These are phyloP conservation scores for Aspergillus transmontanensis DNA, from an alignment of 2,329 filamentous ascomycete species.

Conservation along the genomic window DNA sequence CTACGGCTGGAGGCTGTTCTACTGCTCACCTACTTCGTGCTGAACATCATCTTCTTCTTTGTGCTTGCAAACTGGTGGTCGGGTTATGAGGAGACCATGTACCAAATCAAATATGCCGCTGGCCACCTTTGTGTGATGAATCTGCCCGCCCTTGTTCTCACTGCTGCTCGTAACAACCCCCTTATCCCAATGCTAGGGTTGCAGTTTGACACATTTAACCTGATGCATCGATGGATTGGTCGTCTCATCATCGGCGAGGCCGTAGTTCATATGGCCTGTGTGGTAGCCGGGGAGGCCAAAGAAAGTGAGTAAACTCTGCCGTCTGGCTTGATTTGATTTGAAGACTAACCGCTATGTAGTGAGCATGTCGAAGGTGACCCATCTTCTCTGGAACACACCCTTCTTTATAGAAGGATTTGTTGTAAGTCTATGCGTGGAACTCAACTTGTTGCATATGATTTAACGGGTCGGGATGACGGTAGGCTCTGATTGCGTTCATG, in stretches of 20 bases:
- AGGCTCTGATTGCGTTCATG: constrained; percentile 42
- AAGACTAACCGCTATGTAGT: constrained; percentile 3
- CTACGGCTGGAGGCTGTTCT: constrained; percentile 73
- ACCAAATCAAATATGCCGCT: constrained; percentile 71
- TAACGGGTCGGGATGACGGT: constrained; percentile 30
- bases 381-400: constrained; percentile 29
- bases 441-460: constrained; percentile 43
- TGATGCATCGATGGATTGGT: constrained; percentile 80
- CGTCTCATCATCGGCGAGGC: constrained; percentile 69
- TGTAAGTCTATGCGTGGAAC: constrained; percentile 52
- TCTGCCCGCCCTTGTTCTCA: constrained; percentile 81
- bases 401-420: constrained; percentile 35
- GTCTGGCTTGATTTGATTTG: not conserved
- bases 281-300: constrained; percentile 26
- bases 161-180: constrained; percentile 89
- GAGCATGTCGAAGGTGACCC: constrained; percentile 55
- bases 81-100: constrained; percentile 32
- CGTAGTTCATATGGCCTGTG: constrained; percentile 62
- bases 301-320: constrained; percentile 20
- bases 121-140: constrained; percentile 83
- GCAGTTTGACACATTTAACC: constrained; percentile 93
- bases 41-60: constrained; percentile 72
- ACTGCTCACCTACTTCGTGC: constrained; percentile 63
- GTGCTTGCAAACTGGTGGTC: constrained; percentile 38
- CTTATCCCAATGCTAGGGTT: constrained; percentile 77